Conservation (phyloP, 139 green algal species). For the Picochlorum sp. region DNA sequence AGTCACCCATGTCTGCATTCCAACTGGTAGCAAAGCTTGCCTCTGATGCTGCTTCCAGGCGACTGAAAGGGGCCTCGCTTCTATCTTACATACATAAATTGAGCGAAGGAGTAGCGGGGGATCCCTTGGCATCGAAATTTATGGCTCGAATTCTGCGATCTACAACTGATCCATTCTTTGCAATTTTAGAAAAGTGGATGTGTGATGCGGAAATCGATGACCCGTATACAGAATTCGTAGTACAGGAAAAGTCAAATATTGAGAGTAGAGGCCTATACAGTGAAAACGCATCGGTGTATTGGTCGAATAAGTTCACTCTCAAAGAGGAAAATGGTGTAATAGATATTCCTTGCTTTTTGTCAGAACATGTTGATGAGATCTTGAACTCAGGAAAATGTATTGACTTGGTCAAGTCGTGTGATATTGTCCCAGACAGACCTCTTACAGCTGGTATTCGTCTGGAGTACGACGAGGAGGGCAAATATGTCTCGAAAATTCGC, state of each 20-base stretch:
- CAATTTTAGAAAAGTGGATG: conserved; percentile 70
- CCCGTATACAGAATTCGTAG: conserved; percentile 84
- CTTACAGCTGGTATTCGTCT: conserved; percentile 22
- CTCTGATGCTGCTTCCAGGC: conserved; percentile 22
- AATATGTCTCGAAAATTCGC: conserved; percentile 25
- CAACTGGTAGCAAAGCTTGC: conserved; percentile 54
- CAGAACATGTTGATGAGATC: conserved; percentile 23
- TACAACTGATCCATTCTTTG: conserved; percentile 65
- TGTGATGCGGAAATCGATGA: conserved; percentile 66
- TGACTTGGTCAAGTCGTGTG: conserved; percentile 74
- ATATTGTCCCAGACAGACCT: conserved; percentile 21
- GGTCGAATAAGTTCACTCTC: conserved; percentile 62
- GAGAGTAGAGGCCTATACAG: conserved; percentile 10
- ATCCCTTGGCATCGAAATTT: conserved; percentile 35
- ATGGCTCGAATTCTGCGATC: conserved; percentile 54
- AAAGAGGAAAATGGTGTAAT: conserved; percentile 10
- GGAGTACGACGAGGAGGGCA: conserved; percentile 37
- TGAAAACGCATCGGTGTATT: conserved; percentile 52
- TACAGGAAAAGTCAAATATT: conserved; percentile 45
- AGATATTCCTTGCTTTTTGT: conserved; percentile 69
- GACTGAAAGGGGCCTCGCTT: conserved; percentile 33
- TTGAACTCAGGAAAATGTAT: conserved; percentile 80
- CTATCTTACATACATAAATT: conserved; percentile 57
- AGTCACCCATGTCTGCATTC: conserved; percentile 49
- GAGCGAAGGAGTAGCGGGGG: conserved; percentile 27